Evolutionary conservation across 305 asterid genomes (phyloP).

Genomic region (Lippia alba): DNA sequence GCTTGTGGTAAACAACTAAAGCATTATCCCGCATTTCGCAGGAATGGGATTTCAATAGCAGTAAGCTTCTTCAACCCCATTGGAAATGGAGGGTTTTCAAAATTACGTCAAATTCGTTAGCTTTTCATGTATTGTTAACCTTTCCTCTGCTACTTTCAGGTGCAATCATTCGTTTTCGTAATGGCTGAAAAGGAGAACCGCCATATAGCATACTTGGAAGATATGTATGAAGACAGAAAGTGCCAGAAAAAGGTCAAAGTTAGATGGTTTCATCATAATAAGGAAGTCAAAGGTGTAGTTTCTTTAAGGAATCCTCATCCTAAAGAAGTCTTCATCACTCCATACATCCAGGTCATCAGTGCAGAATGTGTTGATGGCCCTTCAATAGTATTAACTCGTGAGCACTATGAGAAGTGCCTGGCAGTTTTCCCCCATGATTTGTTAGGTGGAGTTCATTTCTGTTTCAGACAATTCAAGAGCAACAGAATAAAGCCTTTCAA

Average conservation of each 20-base stretch:
- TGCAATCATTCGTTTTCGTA: slow-evolving; percentile 84
- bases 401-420: slow-evolving; percentile 83
- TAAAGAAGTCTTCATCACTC: slow-evolving; percentile 90
- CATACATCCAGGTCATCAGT: slow-evolving; percentile 87
- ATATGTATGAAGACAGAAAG: slow-evolving; percentile 96
- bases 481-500: slow-evolving; percentile 85
- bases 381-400: slow-evolving; percentile 81
- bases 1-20: slow-evolving; percentile 90
- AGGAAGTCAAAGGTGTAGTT: slow-evolving; percentile 82
- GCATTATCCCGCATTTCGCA: slow-evolving; percentile 83
- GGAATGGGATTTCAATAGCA: slow-evolving; percentile 84
- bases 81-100: not conserved
- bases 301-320: slow-evolving; percentile 77
- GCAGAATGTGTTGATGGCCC: slow-evolving; percentile 99
- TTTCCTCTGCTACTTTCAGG: slow-evolving; percentile 48
- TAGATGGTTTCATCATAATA: slow-evolving; percentile 93
- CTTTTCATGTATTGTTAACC: slow-evolving; percentile 11
- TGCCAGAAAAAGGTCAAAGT: slow-evolving; percentile 95
- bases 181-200: slow-evolving; percentile 95
- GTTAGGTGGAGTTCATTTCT: slow-evolving; percentile 76
- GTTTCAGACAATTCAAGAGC: slow-evolving; percentile 86
- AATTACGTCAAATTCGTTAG: slow-evolving; percentile 1
- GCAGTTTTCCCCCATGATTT: slow-evolving; percentile 78
- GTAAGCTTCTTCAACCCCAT: slow-evolving; percentile 56
- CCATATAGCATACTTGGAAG: slow-evolving; percentile 88